phyloP scores from a whole-genome alignment of 1,284 basidiomycete genomes.

The Irpex sp. region DNA sequence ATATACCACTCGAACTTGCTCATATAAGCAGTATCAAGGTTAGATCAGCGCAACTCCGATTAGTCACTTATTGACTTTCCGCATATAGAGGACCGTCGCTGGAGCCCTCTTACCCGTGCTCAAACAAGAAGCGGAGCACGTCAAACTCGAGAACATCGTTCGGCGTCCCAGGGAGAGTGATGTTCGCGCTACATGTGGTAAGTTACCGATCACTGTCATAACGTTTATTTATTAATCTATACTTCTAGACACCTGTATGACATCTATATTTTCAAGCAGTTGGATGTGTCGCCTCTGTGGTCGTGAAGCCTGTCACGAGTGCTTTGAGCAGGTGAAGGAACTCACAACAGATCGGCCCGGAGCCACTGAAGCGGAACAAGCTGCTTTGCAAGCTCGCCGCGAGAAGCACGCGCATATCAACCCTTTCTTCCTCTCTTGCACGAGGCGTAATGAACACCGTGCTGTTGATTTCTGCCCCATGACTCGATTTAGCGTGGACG shows the following conservation, averaged over 20 bases:
- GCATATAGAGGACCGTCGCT: constrained; percentile 61
- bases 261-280: constrained; percentile 84
- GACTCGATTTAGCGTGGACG: constrained; percentile 67
- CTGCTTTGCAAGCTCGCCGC: constrained; percentile 44
- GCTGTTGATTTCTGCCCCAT: constrained; percentile 74
- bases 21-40: constrained; percentile 64
- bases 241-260: constrained; percentile 81
- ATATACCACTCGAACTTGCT: constrained; percentile 42
- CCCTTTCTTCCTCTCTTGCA: constrained; percentile 72
- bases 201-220: constrained; percentile 24
- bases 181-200: constrained; percentile 81
- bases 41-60: constrained; percentile 5
- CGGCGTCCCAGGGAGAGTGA: constrained; percentile 73
- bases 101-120: constrained; percentile 67
- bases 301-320: constrained; percentile 84
- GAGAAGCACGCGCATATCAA: constrained; percentile 64
- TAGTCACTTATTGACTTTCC: not conserved
- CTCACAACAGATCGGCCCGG: constrained; percentile 51
- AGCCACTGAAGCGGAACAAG: constrained; percentile 43
- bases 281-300: constrained; percentile 92
- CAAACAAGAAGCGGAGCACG: constrained; percentile 65
- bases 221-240: constrained; percentile 5
- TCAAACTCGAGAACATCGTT: constrained; percentile 58
- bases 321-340: constrained; percentile 69
- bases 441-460: constrained; percentile 63